Conservation (phyloP, 139 green algal genomes). For the Pleodorina starrii region DNA sequence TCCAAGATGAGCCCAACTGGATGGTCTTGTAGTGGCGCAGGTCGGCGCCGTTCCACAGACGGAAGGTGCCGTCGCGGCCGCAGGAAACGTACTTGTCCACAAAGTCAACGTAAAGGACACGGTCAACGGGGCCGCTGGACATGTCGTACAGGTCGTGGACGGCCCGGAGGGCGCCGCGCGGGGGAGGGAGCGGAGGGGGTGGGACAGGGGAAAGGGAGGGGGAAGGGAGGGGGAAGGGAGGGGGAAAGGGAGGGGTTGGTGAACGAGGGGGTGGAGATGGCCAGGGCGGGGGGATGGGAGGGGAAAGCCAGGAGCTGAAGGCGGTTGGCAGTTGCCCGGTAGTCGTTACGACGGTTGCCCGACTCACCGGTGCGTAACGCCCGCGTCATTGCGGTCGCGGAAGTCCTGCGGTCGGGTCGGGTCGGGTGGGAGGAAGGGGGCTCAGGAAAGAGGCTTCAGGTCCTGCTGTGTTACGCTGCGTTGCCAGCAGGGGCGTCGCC, state of each 20-base stretch:
- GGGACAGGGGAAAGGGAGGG: neutral
- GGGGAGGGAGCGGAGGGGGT: too few species aligned
- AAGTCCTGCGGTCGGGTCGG: conserved; percentile 53
- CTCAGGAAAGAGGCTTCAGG: too few species aligned
- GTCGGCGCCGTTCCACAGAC: conserved; percentile 80
- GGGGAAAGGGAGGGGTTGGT: neutral
- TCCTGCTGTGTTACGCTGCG: too few species aligned
- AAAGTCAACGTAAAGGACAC: conserved; percentile 62
- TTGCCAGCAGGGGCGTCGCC: too few species aligned
- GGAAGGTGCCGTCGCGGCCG: conserved; percentile 78
- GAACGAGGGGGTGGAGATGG: too few species aligned
- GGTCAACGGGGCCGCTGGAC: conserved; percentile 70
- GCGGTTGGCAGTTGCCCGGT: too few species aligned
- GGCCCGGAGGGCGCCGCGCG: too few species aligned
- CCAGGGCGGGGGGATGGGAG: too few species aligned
- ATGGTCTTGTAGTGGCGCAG: conserved; percentile 79
- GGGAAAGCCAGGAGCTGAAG: too few species aligned
- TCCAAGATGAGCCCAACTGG: conserved; percentile 74
- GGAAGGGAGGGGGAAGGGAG: neutral
- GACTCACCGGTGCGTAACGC: conserved; percentile 48
- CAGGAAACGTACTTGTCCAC: conserved; percentile 87
- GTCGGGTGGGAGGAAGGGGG: too few species aligned
- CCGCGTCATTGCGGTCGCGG: conserved; percentile 59
- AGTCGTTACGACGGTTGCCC: neutral
- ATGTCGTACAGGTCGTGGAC: too few species aligned